These are phyloP conservation scores for Physaria fendleri DNA, from an alignment of 345 rosid species.

Conservation along the genomic window DNA sequence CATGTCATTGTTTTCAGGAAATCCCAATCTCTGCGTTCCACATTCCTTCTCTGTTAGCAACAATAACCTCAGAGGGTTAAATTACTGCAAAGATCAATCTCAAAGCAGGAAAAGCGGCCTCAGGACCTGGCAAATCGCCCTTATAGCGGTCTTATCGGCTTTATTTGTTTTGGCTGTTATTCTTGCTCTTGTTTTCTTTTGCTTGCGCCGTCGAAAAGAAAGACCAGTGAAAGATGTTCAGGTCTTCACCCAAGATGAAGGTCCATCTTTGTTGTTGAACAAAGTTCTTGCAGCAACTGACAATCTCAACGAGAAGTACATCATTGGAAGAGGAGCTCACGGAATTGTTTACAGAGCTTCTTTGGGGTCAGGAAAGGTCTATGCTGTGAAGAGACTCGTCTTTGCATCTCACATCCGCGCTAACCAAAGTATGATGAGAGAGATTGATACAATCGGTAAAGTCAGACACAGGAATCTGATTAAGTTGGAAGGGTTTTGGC, in stretches of 20 bases:
- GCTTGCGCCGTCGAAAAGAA: slow-evolving; percentile 21
- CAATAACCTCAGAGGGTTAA: slow-evolving; percentile 30
- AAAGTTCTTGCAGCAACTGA: slow-evolving; percentile 55
- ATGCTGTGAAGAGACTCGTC: slow-evolving; percentile 58
- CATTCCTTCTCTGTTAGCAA: slow-evolving; percentile 31
- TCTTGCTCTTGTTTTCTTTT: slow-evolving; percentile 29
- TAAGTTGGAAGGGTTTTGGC: slow-evolving; percentile 67
- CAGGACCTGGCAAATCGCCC: slow-evolving; percentile 27
- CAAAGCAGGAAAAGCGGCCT: no score
- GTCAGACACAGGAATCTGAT: slow-evolving; percentile 72
- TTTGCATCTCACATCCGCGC: slow-evolving; percentile 38
- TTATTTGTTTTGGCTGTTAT: slow-evolving; percentile 16
- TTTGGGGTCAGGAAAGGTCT: slow-evolving; percentile 38
- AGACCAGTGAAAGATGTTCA: slow-evolving; percentile 31
- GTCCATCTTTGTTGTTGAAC: slow-evolving; percentile 42
- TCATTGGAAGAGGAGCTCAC: slow-evolving; percentile 61
- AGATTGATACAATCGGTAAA: slow-evolving; percentile 53
- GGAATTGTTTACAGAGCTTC: slow-evolving; percentile 70
- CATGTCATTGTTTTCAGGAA: slow-evolving; percentile 44
- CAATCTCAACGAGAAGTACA: slow-evolving; percentile 27
- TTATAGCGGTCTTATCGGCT: slow-evolving; percentile 42
- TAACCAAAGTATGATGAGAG: slow-evolving; percentile 49
- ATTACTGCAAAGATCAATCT: slow-evolving; percentile 36
- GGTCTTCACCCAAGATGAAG: slow-evolving; percentile 38
- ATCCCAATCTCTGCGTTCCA: slow-evolving; percentile 54